These are phyloP conservation scores for Botryotinia globosa DNA, from an alignment of 2,329 filamentous ascomycete species.

Conservation along the genomic window DNA sequence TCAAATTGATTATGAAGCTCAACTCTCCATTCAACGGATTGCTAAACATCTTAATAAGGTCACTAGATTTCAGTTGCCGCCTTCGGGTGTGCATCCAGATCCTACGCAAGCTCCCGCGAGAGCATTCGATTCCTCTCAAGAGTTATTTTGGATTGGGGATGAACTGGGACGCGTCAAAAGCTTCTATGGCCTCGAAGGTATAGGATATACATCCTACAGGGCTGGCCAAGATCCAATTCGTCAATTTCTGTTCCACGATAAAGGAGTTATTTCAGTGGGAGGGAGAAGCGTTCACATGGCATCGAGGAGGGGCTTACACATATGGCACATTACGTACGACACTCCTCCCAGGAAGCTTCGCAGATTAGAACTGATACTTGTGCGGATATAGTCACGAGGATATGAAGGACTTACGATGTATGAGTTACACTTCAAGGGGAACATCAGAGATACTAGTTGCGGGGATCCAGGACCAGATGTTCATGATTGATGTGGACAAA, in stretches of 20 bases:
- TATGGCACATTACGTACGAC: constrained; percentile 79
- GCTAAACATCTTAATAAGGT: constrained; percentile 53
- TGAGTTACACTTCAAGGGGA: constrained; percentile 89
- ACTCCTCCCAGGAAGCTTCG: neutral
- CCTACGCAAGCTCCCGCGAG: constrained; percentile 73
- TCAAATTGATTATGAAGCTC: constrained; percentile 1
- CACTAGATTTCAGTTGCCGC: constrained; percentile 76
- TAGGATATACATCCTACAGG: constrained; percentile 86
- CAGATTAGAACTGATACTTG: constrained; percentile 26
- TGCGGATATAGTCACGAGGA: constrained; percentile 56
- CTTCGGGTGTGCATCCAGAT: constrained; percentile 67
- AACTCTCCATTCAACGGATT: neutral
- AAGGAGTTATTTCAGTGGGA: constrained; percentile 83
- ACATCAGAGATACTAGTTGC: constrained; percentile 82
- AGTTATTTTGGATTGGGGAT: constrained; percentile 90
- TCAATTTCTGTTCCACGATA: constrained; percentile 88
- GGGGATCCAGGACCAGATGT: constrained; percentile 82
- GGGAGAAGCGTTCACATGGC: constrained; percentile 84
- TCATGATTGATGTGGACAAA: constrained; percentile 68
- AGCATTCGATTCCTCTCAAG: constrained; percentile 84
- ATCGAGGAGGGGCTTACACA: constrained; percentile 72
- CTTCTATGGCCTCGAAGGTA: constrained; percentile 81
- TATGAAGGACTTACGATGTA: constrained; percentile 86
- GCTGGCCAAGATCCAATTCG: constrained; percentile 76
- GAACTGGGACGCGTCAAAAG: constrained; percentile 83